A percentile compares a stretch with the other conserved stretches of the same genome.
phyloP scores from a whole-genome alignment of 73 alveolate species.

The Paramecium biaurelia region DNA sequence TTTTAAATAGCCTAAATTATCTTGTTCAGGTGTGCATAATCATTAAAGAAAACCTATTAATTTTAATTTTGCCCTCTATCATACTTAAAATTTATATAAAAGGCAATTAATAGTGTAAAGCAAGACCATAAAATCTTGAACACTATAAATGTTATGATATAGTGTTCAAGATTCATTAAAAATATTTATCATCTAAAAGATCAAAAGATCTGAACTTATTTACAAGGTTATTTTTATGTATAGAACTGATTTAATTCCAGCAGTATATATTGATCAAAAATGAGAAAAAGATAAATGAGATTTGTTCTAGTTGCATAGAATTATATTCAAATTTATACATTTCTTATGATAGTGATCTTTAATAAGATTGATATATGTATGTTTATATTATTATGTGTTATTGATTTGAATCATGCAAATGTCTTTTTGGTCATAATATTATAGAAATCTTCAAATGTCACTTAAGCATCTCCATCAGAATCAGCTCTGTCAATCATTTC shows the following conservation, averaged over 20 bases:
- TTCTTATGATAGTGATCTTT: too few species aligned
- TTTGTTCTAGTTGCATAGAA: not conserved
- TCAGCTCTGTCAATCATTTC: slow-evolving; percentile 92
- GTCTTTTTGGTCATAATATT: slow-evolving; percentile 76
- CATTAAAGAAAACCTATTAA: not conserved
- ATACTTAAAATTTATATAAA: not conserved
- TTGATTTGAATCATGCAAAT: slow-evolving; percentile 57
- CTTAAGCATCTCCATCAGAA: slow-evolving; percentile 85
- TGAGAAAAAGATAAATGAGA: not conserved
- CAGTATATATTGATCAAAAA: not conserved
- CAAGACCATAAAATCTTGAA: too few species aligned
- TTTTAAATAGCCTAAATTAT: not conserved
- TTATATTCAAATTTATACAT: not conserved
- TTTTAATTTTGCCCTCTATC: not conserved
- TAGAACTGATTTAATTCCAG: not conserved
- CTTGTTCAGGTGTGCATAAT: not conserved
- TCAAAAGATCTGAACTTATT: not conserved
- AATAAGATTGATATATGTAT: not conserved
- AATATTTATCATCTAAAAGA: not conserved
- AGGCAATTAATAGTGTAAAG: not conserved
- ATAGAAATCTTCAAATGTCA: slow-evolving; percentile 88
- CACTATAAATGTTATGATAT: not conserved
- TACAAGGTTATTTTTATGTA: not conserved
- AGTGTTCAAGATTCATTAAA: not conserved
- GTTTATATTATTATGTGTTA: not conserved